These are phyloP conservation scores for Astrephomene gubernaculifera DNA, from an alignment of 139 green algal species.

Conservation along the genomic window DNA sequence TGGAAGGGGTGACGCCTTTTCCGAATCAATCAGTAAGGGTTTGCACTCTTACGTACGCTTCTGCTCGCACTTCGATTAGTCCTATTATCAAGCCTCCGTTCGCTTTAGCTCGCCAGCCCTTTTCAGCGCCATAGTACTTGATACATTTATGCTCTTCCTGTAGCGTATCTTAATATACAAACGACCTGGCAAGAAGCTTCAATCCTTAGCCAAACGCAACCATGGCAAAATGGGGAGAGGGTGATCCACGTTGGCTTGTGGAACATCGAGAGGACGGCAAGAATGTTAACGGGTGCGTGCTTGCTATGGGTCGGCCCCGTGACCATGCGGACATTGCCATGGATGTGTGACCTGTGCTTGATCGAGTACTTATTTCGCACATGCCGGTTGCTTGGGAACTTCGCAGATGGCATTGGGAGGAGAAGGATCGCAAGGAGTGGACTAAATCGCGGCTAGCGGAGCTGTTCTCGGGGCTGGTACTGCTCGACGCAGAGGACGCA, in stretches of 20 bases:
- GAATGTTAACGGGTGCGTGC: constrained; percentile 57
- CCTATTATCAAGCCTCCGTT: too few relatives aligned
- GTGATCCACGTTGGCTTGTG: constrained; percentile 65
- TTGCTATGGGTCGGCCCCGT: not conserved
- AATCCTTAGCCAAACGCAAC: not conserved
- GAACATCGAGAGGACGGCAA: constrained; percentile 60
- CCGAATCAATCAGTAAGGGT: too few relatives aligned
- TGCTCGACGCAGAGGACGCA: not conserved
- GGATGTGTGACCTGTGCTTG: not conserved
- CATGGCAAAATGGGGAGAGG: constrained; percentile 88
- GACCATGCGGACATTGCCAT: not conserved
- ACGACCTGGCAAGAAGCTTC: too few relatives aligned
- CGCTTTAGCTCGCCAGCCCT: too few relatives aligned
- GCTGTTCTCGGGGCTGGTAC: constrained; percentile 61
- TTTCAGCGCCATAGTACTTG: too few relatives aligned
- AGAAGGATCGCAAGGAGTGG: constrained; percentile 73
- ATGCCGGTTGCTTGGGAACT: not conserved
- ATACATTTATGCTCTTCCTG: too few relatives aligned
- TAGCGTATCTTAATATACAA: too few relatives aligned
- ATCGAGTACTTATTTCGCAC: not conserved
- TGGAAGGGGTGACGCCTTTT: too few relatives aligned
- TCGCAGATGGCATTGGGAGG: constrained; percentile 73
- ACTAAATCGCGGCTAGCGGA: constrained; percentile 66
- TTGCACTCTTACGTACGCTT: too few relatives aligned
- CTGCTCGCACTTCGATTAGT: too few relatives aligned